Evolutionary conservation across 148 eudicot species (phyloP).

Genomic region (Mesembryanthemum crystallinum): DNA sequence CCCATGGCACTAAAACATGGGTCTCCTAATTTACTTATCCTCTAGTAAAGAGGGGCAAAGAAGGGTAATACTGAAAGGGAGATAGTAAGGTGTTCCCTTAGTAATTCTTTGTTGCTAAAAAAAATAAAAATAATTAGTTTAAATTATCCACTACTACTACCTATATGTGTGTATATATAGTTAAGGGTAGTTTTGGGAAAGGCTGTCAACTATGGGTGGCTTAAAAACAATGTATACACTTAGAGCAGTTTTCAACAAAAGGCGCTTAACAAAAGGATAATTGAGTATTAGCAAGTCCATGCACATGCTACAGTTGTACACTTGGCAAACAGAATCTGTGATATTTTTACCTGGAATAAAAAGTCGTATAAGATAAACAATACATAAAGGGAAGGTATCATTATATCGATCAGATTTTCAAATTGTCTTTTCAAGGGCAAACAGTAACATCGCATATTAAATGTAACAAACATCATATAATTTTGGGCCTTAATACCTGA

Average conservation of each 20-base stretch:
- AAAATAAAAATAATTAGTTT: too few relatives aligned
- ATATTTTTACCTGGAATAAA: neutral
- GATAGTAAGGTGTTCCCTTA: too few relatives aligned
- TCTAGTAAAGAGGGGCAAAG: neutral
- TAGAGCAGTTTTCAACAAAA: neutral
- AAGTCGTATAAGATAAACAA: neutral
- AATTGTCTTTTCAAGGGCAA: neutral
- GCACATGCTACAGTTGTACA: neutral
- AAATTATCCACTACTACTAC: too few relatives aligned
- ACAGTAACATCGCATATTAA: neutral
- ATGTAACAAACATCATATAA: neutral
- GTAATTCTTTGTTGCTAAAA: too few relatives aligned
- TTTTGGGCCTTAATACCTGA: slow-evolving; percentile 47
- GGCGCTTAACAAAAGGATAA: neutral
- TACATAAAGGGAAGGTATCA: neutral
- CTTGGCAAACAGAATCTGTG: neutral
- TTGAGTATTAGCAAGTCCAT: neutral
- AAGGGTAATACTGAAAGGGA: neutral
- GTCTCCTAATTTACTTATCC: neutral
- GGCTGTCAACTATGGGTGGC: neutral
- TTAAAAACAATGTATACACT: neutral
- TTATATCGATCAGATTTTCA: neutral
- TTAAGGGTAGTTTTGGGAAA: neutral
- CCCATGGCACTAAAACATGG: neutral
- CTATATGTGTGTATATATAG: neutral